Conservation (phyloP, 2,329 filamentous ascomycete species). For the Phyllosticta citriasiana region DNA sequence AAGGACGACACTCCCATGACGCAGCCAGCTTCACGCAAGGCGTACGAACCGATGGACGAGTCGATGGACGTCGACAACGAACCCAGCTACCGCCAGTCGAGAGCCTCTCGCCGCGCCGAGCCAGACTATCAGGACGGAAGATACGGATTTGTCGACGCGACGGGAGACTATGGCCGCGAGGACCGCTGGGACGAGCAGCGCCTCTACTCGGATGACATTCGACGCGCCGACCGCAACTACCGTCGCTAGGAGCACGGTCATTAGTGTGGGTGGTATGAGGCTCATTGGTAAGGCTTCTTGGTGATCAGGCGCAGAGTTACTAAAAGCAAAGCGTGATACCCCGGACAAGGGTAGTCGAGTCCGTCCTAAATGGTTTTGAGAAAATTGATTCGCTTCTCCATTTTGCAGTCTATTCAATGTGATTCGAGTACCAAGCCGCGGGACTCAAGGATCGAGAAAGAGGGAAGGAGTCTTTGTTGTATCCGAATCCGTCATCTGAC, state of each 20-base stretch:
- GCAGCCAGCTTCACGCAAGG: constrained; percentile 12
- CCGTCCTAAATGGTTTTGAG: neutral
- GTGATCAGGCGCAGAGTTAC: neutral
- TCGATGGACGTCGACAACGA: constrained; percentile 35
- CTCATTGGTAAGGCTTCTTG: neutral
- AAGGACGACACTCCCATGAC: constrained; percentile 39
- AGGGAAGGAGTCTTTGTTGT: too few relatives aligned
- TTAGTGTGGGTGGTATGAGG: neutral
- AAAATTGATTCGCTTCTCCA: neutral
- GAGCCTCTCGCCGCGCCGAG: constrained; percentile 20
- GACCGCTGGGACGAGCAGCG: constrained; percentile 5
- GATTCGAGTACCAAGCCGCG: too few relatives aligned
- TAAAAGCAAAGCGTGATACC: neutral
- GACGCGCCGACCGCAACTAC: constrained; percentile 7
- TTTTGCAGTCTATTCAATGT: too few relatives aligned
- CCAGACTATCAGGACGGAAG: constrained; percentile 34
- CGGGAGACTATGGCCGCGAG: constrained; percentile 7
- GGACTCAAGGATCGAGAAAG: too few relatives aligned
- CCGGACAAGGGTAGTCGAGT: neutral
- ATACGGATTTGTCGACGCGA: constrained; percentile 26
- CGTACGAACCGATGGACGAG: constrained; percentile 14
- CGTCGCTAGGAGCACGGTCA: neutral
- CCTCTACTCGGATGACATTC: constrained; percentile 9
- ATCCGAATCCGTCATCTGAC: too few relatives aligned
- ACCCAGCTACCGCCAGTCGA: constrained; percentile 12